These are phyloP conservation scores for Zostera marina DNA, from an alignment of 116 monocot species.

Conservation along the genomic window DNA sequence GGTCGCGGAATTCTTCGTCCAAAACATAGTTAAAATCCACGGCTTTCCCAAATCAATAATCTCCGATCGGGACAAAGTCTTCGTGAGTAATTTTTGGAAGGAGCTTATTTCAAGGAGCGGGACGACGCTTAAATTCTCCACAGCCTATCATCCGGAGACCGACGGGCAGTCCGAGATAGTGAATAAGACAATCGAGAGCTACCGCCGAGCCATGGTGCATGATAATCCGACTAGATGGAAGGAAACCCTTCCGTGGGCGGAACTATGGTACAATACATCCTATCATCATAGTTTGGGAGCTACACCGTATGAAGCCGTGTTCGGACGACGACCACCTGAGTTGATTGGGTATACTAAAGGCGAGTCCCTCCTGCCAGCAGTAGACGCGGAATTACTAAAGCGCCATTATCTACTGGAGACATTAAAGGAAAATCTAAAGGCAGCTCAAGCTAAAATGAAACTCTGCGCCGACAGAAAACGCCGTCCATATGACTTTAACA, in stretches of 20 bases:
- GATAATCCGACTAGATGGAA: too few species aligned
- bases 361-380: background rate
- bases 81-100: conserved; percentile 4
- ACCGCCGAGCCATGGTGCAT: too few species aligned
- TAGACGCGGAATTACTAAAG: background rate
- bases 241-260: too few species aligned
- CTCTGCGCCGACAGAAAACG: background rate
- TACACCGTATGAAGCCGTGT: conserved; percentile 4
- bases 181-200: too few species aligned
- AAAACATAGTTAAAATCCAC: too few species aligned
- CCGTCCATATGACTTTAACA: background rate
- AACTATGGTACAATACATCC: background rate
- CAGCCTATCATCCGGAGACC: conserved; percentile 5
- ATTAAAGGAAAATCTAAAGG: background rate
- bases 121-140: too few species aligned
- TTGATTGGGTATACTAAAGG: background rate
- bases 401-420: background rate
- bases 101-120: background rate
- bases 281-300: background rate
- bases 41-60: too few species aligned
- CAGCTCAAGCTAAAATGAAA: conserved; percentile 1
- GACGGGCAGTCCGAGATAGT: conserved; percentile 3
- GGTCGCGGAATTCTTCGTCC: too few species aligned
- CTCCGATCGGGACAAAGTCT: background rate
- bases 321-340: background rate